Base-by-base conservation (phyloP, 2,329 filamentous ascomycete genomes). In the Clarireedia monteithiana region DNA sequence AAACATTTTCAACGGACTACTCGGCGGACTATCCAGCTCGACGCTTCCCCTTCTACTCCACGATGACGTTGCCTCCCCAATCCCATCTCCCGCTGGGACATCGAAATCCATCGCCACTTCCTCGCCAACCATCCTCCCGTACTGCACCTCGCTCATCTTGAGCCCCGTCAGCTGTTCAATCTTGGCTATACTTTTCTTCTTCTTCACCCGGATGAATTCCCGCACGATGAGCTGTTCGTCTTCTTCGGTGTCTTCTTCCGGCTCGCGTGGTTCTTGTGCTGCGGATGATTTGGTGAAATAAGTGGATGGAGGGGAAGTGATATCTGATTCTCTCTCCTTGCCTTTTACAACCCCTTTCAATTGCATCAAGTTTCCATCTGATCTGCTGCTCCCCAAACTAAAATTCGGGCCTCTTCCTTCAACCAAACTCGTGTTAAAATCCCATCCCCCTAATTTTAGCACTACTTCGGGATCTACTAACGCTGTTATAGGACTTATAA, bases 1-100 rank as follows among this genome's bases (percentile, higher is more conserved):
- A 48, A 53, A 48, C 48, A 34, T 55, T 50, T 56, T 58, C 53
- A 60, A n/a, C n/a, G 56, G 56, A 49, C 57, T 58, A 48, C 47
- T 59, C 12, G 52, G 53, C 14, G 51, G 38, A 14, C 17, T 23
- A 17, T 57, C 50, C 24, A 50, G n/a, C 46, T 55, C 53, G 6
- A 39, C 27, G 20, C 44, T 45, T n/a, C 24, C 27, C 27, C 49
- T 47, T 12, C 48, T 24, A 14, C 24, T 38, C 10, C 20, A 20
- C 20, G 20, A 20, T 20, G 20, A 20, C 12, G 17, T 14, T 12
- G 27, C 44, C 36, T 15, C 48, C 26, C 20, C 26, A 36, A n/a
- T 24, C 44, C 17, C 20, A 1, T 12, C 17, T 4, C 14, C 30
- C 14, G 4, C 6, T 10, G 38, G n/a, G 6, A 14, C 10, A 17